Conservation (phyloP, 306 rosid species). For the Corylus heterophylla region DNA sequence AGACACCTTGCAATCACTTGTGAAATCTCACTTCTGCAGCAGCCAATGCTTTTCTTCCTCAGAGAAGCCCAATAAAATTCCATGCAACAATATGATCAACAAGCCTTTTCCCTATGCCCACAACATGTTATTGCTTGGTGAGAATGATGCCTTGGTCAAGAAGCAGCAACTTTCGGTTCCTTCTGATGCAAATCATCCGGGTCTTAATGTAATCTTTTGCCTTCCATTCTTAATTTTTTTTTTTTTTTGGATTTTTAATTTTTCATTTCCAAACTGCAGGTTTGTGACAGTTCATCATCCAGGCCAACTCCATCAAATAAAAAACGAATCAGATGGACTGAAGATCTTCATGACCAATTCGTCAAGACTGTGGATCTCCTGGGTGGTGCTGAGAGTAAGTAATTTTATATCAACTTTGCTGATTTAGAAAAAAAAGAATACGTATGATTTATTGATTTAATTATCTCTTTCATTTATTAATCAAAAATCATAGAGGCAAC, state of each 20-base stretch:
- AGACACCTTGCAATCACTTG: background rate
- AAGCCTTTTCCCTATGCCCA: background rate
- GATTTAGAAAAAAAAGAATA: background rate
- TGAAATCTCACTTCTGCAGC: background rate
- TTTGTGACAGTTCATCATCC: conserved; percentile 23
- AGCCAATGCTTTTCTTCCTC: background rate
- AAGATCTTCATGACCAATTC: conserved; percentile 41
- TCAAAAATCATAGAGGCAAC: conserved; percentile 38
- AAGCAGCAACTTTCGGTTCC: background rate
- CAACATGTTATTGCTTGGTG: too few relatives aligned
- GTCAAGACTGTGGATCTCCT: conserved; percentile 38
- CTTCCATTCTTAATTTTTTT: background rate
- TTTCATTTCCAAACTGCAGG: background rate
- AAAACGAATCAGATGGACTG: conserved; percentile 48
- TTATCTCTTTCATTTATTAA: conserved; percentile 8
- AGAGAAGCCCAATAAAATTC: background rate
- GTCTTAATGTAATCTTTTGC: background rate
- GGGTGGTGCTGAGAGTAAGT: conserved; percentile 51
- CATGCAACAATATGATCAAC: background rate
- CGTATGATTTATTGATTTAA: background rate
- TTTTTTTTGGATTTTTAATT: background rate
- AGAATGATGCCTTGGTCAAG: background rate
- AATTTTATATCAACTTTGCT: background rate
- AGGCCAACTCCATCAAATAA: conserved; percentile 26
- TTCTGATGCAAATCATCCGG: background rate